These are phyloP conservation scores for Pestalotiopsis fici DNA, from an alignment of 2,329 filamentous ascomycete species.

Conservation along the genomic window DNA sequence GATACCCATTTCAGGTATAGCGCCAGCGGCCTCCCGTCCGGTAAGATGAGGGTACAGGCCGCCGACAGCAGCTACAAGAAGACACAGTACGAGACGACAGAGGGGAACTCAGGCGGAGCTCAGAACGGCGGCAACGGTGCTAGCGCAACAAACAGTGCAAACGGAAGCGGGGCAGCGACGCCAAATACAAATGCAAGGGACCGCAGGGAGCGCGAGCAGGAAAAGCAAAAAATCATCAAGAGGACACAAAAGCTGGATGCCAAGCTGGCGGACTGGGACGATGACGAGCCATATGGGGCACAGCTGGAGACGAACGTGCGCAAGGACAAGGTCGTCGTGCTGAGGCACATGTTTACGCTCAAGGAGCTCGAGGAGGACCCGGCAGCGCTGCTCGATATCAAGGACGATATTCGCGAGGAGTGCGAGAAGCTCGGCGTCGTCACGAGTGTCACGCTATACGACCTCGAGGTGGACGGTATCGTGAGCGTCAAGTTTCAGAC, in stretches of 20 bases:
- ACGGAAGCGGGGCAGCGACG: slow-evolving; percentile 35
- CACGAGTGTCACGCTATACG: slow-evolving; percentile 89
- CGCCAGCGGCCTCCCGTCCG: slow-evolving; percentile 50
- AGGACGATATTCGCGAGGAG: slow-evolving; percentile 90
- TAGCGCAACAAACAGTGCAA: slow-evolving; percentile 5
- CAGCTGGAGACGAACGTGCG: slow-evolving; percentile 50
- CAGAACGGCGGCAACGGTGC: slow-evolving; percentile 12
- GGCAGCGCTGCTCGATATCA: slow-evolving; percentile 83
- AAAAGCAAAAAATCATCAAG: slow-evolving; percentile 87
- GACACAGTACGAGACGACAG: slow-evolving; percentile 62
- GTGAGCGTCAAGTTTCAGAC: slow-evolving; percentile 82
- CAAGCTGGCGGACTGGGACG: slow-evolving; percentile 92
- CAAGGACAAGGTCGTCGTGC: slow-evolving; percentile 80
- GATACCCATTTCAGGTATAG: slow-evolving; percentile 77
- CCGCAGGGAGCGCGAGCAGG: slow-evolving; percentile 52
- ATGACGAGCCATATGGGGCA: slow-evolving; percentile 69
- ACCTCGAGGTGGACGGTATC: slow-evolving; percentile 81
- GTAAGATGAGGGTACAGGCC: slow-evolving; percentile 76
- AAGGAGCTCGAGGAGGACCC: slow-evolving; percentile 84
- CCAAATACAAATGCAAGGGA: slow-evolving; percentile 43
- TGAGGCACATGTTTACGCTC: slow-evolving; percentile 93
- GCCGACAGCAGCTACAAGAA: slow-evolving; percentile 94
- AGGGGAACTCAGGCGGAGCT: slow-evolving; percentile 15
- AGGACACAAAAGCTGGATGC: slow-evolving; percentile 90
- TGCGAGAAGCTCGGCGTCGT: slow-evolving; percentile 84